phyloP scores from a whole-genome alignment of 2,329 filamentous ascomycete species.

The Pseudonectria foliicola region DNA sequence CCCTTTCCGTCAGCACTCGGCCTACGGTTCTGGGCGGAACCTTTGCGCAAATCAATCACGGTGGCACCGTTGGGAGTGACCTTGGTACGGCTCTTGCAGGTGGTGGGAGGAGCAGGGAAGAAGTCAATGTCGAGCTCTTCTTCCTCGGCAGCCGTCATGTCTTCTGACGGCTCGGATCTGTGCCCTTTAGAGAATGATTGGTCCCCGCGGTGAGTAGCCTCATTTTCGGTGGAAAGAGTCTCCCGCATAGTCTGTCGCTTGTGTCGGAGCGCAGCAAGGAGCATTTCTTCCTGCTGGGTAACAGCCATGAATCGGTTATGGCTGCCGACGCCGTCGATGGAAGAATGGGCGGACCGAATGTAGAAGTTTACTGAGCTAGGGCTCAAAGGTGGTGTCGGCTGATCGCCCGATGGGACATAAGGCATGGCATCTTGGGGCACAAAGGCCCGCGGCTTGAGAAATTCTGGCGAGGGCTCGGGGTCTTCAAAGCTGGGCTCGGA shows the following conservation, averaged over 20 bases:
- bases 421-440: constrained; percentile 16
- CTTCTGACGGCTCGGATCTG: constrained; percentile 23
- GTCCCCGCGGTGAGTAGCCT: constrained; percentile 22
- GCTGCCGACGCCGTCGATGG: constrained; percentile 24
- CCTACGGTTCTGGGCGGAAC: constrained; percentile 4
- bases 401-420: constrained; percentile 24
- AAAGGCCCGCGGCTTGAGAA: constrained; percentile 9
- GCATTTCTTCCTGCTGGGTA: constrained; percentile 51
- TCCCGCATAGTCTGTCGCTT: constrained; percentile 51
- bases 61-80: constrained; percentile 18
- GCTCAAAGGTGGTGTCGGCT: constrained; percentile 44
- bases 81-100: constrained; percentile 18
- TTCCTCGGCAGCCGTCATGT: constrained; percentile 21
- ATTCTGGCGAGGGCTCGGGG: constrained; percentile 9
- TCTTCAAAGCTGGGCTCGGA: constrained; percentile 5
- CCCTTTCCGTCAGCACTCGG: neutral
- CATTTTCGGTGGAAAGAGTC: constrained; percentile 36
- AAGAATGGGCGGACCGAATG: constrained; percentile 32
- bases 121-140: constrained; percentile 27
- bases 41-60: constrained; percentile 16
- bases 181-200: constrained; percentile 14
- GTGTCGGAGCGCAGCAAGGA: constrained; percentile 48
- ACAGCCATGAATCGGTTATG: constrained; percentile 48
- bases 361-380: constrained; percentile 46
- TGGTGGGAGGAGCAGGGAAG: constrained; percentile 28